Percentiles rank a stretch among this genome's conserved stretches.
Evolutionary conservation across 2,329 filamentous ascomycete species (phyloP).

Genomic region (Neophaeococcomyces mojaviensis): DNA sequence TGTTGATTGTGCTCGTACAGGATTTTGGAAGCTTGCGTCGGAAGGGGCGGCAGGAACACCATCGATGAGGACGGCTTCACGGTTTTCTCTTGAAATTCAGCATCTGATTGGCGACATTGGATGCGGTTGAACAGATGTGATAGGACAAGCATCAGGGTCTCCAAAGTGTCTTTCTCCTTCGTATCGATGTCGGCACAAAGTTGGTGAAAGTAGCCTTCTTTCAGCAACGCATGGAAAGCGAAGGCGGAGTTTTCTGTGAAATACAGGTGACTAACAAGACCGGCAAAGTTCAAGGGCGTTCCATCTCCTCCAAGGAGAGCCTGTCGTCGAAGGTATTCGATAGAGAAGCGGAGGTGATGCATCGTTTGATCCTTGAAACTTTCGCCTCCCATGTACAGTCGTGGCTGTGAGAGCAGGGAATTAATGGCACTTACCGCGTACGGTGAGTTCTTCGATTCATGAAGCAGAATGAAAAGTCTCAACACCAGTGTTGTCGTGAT

Average conservation of each 20-base stretch:
- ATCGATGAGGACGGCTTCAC: constrained; percentile 55
- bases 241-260: constrained; percentile 69
- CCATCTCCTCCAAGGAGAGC: constrained; percentile 56
- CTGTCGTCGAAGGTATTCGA: constrained; percentile 68
- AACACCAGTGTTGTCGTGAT: constrained; percentile 67
- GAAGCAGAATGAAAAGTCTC: constrained; percentile 58
- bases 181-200: constrained; percentile 53
- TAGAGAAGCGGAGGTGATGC: constrained; percentile 72
- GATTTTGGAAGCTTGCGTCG: constrained; percentile 48
- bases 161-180: constrained; percentile 44
- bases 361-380: constrained; percentile 61
- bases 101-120: constrained; percentile 41
- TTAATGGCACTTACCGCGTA: constrained; percentile 58
- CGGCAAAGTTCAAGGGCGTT: constrained; percentile 63
- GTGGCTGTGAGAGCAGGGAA: constrained; percentile 60
- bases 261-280: constrained; percentile 64
- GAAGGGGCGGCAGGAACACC: constrained; percentile 59
- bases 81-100: constrained; percentile 41
- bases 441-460: constrained; percentile 56
- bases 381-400: constrained; percentile 62
- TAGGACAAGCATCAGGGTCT: constrained; percentile 60
- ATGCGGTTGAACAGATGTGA: constrained; percentile 63
- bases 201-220: constrained; percentile 60
- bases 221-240: constrained; percentile 67
- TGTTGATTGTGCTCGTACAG: constrained; percentile 57